Percentiles rank a stretch among this genome's conserved stretches.
phyloP scores from a whole-genome alignment of 345 rosid species.

The Dipteronia sinensis region DNA sequence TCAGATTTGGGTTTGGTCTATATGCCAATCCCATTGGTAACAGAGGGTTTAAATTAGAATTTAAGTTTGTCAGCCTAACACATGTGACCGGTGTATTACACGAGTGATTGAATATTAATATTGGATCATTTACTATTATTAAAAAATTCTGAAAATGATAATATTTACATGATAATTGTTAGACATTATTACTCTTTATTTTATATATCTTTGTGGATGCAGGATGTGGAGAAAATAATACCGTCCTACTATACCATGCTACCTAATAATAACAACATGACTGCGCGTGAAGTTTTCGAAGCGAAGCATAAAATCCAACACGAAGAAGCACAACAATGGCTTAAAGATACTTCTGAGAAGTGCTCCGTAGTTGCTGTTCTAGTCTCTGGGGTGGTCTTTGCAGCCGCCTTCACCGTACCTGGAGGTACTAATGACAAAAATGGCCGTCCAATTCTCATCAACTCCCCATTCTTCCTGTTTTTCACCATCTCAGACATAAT shows the following conservation, averaged over 20 bases:
- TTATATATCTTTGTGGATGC: not conserved
- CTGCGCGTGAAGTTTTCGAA: not conserved
- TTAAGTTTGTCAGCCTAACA: too few relatives aligned
- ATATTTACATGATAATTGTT: too few relatives aligned
- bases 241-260: not conserved
- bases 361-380: conserved; percentile 32
- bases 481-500: conserved; percentile 27
- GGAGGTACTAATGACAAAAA: not conserved
- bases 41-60: too few relatives aligned
- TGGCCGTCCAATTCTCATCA: conserved; percentile 22
- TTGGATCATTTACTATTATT: too few relatives aligned
- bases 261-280: not conserved
- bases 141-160: too few relatives aligned
- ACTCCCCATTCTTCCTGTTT: conserved; percentile 13
- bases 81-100: too few relatives aligned
- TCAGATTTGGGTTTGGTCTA: too few relatives aligned
- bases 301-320: not conserved
- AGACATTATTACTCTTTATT: too few relatives aligned
- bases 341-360: conserved; percentile 20
- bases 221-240: not conserved
- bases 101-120: too few relatives aligned
- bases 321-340: not conserved
- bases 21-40: too few relatives aligned
- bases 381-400: not conserved
- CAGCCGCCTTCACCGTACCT: not conserved